Evolutionary conservation across 2,329 filamentous ascomycete genomes (phyloP), one percentile per base, ranked within the genome.

Genomic region (Cladophialophora yegresii): DNA sequence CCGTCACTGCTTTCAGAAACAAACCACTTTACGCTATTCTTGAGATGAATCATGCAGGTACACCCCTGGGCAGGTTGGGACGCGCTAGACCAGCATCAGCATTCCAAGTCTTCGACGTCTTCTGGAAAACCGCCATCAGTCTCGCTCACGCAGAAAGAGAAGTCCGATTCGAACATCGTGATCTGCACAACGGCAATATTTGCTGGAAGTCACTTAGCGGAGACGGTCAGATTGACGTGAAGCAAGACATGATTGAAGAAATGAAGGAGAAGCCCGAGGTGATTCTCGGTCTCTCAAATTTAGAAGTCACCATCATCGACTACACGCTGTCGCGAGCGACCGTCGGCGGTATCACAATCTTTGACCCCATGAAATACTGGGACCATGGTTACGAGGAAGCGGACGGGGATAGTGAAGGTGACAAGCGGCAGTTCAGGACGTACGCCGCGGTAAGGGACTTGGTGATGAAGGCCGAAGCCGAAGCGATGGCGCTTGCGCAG

Each of bases 121-220:
- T 89, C 75, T 89, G 86, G 87, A 83, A 85, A 16, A 84, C 87
- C n/a, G 83, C 83, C 7, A 78, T 87, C 70, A 82, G 84, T 1
- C 75, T 89, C 9, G 85, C 83, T 16, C 83, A 85, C 64, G 87
- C 84, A 9, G 87, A 89, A 72, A 81, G 84, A 70, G 81, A 80
- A 60, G 82, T 83, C 5, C 75, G 80, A 58, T 89, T 89, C 70
- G 87, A 89, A 78, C 87, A 89, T 73, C 83, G 87, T 22, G 87
- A 89, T 74, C 75, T 89, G 3, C 87, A 89, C 74, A 77, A 87
- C 40, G 86, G 86, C n/a, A 89, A 89, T 69, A 83, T 89, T 20
- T 89, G 87, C 71, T 82, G 88, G 59, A 75, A 77, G 55, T 75
- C 75, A 30, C 76, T 71, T 13, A 70, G 75, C 59, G 75, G 76